phyloP scores from a whole-genome alignment of 2,329 filamentous ascomycete genomes.

The Calonectria leucothoes region DNA sequence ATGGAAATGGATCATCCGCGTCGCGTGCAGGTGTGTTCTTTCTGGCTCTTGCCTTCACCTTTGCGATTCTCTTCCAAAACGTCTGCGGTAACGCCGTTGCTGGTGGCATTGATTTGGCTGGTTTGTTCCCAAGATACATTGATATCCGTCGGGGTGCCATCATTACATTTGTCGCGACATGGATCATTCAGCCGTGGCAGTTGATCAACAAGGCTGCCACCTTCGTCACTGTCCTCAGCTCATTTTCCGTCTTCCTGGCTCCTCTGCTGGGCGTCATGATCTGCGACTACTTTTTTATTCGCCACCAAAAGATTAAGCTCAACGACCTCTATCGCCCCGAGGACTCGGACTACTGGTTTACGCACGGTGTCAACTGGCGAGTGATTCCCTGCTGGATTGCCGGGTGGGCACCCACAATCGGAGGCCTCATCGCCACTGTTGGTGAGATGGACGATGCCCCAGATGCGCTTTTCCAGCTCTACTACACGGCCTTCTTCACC shows the following conservation, averaged over 20 bases:
- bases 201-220: conserved; percentile 43
- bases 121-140: conserved; percentile 42
- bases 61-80: conserved; percentile 45
- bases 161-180: conserved; percentile 36
- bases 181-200: conserved; percentile 45
- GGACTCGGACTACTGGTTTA: conserved; percentile 49
- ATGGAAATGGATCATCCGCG: conserved; percentile 18
- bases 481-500: conserved; percentile 10
- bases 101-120: conserved; percentile 45
- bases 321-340: conserved; percentile 48
- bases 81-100: conserved; percentile 44
- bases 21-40: conserved; percentile 45
- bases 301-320: conserved; percentile 49
- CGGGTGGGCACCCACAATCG: conserved; percentile 8
- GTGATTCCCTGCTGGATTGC: conserved; percentile 12
- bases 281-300: conserved; percentile 45
- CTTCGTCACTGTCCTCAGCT: conserved; percentile 42
- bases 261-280: conserved; percentile 46
- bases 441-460: not conserved
- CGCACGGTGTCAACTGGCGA: conserved; percentile 47
- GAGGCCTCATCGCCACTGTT: conserved; percentile 4
- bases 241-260: conserved; percentile 44
- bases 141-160: conserved; percentile 43
- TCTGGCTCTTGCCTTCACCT: conserved; percentile 39
- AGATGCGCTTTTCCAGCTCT: conserved; percentile 5